Percentiles rank a stretch among this genome's conserved stretches.
phyloP scores from a whole-genome alignment of 805 yeast species.

The Metschnikowia hibisci region DNA sequence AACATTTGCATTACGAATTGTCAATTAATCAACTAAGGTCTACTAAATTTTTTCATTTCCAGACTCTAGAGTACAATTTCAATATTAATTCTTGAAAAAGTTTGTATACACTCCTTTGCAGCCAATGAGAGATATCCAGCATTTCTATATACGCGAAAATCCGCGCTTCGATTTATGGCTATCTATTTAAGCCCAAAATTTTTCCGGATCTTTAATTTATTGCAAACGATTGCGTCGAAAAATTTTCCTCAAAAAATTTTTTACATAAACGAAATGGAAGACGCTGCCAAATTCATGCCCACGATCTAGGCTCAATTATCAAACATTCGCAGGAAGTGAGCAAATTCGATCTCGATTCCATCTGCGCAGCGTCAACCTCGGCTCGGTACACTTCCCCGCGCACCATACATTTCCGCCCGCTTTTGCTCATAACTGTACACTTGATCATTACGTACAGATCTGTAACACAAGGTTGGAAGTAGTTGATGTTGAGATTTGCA shows the following conservation, averaged over 20 bases:
- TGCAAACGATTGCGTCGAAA: too few relatives aligned
- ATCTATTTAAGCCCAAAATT: too few relatives aligned
- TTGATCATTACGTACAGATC: constrained; percentile 32
- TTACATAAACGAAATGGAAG: neutral
- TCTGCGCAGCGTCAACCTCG: constrained; percentile 5
- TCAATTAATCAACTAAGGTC: too few relatives aligned
- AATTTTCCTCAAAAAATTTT: neutral
- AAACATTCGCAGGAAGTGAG: constrained; percentile 38
- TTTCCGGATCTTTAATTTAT: too few relatives aligned
- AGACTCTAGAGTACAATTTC: too few relatives aligned
- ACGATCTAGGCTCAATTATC: constrained; percentile 34
- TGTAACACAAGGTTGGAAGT: constrained; percentile 33
- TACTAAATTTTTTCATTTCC: too few relatives aligned
- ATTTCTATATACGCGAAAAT: too few relatives aligned
- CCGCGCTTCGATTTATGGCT: too few relatives aligned
- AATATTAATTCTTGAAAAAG: too few relatives aligned
- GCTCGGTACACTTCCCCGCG: constrained; percentile 32
- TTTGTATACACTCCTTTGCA: too few relatives aligned
- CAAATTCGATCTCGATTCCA: constrained; percentile 24
- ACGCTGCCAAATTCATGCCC: neutral
- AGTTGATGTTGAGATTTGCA: constrained; percentile 41
- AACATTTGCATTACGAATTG: too few relatives aligned
- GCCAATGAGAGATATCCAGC: too few relatives aligned
- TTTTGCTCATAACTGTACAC: constrained; percentile 28
- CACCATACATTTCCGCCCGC: constrained; percentile 39